Percentiles rank a stretch among this genome's conserved stretches.
Conservation (phyloP, 2,329 filamentous ascomycete species). For the Hypoxylon sp. region DNA sequence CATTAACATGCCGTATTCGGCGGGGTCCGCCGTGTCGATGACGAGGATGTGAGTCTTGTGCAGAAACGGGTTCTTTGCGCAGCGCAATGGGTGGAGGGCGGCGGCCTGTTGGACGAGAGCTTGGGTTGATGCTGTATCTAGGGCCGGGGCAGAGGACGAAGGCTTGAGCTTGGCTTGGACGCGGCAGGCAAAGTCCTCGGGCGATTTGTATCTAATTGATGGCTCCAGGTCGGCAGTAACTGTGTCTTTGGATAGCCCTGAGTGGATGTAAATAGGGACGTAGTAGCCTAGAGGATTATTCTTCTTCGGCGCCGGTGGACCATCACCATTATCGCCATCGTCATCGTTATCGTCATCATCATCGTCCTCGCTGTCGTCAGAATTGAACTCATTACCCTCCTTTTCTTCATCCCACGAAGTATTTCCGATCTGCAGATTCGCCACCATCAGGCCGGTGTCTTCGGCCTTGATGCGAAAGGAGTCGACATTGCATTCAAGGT, state of each 20-base stretch:
- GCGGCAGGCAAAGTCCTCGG: constrained; percentile 14
- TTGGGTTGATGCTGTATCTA: not conserved
- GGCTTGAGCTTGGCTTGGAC: constrained; percentile 16
- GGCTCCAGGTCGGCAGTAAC: constrained; percentile 13
- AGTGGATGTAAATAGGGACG: constrained; percentile 27
- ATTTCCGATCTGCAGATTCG: constrained; percentile 31
- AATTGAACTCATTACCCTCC: constrained; percentile 5
- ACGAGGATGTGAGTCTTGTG: constrained; percentile 16
- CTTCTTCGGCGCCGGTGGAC: constrained; percentile 21
- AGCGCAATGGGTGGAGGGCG: constrained; percentile 14
- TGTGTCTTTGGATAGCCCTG: constrained; percentile 21
- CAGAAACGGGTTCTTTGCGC: constrained; percentile 12
- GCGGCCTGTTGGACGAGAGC: constrained; percentile 10
- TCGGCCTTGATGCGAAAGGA: constrained; percentile 32
- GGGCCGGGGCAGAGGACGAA: not conserved
- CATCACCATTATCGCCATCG: not conserved
- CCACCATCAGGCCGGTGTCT: constrained; percentile 25
- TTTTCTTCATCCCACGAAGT: constrained; percentile 26
- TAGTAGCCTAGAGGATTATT: constrained; percentile 28
- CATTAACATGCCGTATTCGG: not conserved
- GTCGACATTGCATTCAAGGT: constrained; percentile 33
- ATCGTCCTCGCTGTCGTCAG: constrained; percentile 6
- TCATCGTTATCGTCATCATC: not conserved
- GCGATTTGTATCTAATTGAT: not conserved
- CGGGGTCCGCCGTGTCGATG: constrained; percentile 8